phyloP scores from a whole-genome alignment of 78 protist species.

The Tieghemostelium lacteum region DNA sequence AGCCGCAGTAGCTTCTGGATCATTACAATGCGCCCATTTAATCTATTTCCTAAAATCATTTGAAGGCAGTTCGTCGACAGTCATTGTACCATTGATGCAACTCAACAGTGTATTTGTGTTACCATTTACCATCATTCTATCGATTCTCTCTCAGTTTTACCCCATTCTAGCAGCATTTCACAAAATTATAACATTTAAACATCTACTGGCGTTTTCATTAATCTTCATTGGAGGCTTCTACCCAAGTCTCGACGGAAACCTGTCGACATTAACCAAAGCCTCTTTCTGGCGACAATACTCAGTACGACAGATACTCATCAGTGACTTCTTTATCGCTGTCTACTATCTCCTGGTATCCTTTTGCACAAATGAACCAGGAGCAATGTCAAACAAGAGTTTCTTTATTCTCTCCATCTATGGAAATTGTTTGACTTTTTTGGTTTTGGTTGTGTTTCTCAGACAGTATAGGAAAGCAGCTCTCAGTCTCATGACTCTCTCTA shows the following conservation, averaged over 20 bases:
- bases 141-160: constrained; percentile 18
- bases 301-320: constrained; percentile 18
- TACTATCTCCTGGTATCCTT: constrained; percentile 55
- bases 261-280: constrained; percentile 1
- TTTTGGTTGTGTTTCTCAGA: constrained; percentile 1
- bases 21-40: constrained; percentile 22
- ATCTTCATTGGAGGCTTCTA: constrained; percentile 67
- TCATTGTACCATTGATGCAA: constrained; percentile 63
- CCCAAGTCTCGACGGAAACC: constrained; percentile 54
- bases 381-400: constrained; percentile 24
- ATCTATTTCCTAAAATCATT: constrained; percentile 49
- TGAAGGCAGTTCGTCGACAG: constrained; percentile 19
- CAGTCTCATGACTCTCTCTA: background rate
- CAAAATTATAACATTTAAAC: constrained; percentile 41
- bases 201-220: constrained; percentile 25
- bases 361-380: constrained; percentile 62
- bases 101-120: constrained; percentile 30
- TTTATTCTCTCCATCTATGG: constrained; percentile 53
- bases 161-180: constrained; percentile 31
- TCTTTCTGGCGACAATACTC: constrained; percentile 48
- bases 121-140: constrained; percentile 32
- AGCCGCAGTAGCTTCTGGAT: constrained; percentile 7
- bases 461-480: background rate
- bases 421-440: constrained; percentile 13
- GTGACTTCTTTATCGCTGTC: constrained; percentile 41